Evolutionary conservation across 2,329 filamentous ascomycete genomes (phyloP), one percentile per base, ranked within the genome.

Genomic region (Ploettnerulaceae sp.): DNA sequence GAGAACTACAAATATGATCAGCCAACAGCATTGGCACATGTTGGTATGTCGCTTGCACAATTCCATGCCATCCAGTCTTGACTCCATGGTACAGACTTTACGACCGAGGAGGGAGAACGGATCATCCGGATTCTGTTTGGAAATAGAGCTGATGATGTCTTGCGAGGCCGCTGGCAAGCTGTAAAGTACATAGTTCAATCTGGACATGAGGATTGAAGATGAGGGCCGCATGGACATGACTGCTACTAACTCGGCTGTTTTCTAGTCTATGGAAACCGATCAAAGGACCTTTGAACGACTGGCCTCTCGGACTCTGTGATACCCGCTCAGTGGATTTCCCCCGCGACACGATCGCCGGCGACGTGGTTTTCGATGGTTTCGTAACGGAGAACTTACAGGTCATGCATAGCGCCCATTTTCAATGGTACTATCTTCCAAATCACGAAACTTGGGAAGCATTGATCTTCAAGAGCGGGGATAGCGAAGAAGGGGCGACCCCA

Each of bases 211-310:
- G n/a, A n/a, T n/a, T n/a, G n/a, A n/a, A n/a, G n/a, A n/a, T n/a
- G 28, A 31, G 28, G 28, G 2, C 3, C 9, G 28, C 28, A 31
- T n/a, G 28, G 9, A 2, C 28, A 31, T 31, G 2, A 4, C 7
- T 14, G 9, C 9, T 31, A 14, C 15, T 14, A 7, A 11, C 9
- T 31, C 28, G 15, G 18, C 3, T 5, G 14, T 22, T 12, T 33
- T 31, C 2, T 37, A 55, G 51, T 40, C 37, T 48, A 15, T 55
- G 53, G 53, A 39, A 38, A 18, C 48, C 51, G 3, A 34, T 55
- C 17, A 20, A 18, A 6, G 53, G 53, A 2, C 53, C 53, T 9
- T 14, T 53, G 4, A 24, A 35, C 11, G 51, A 53, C 28, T 55
- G 48, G 50, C 53, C 53, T 8, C 35, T 55, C 5, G 46, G 42